Evolutionary conservation across 1,284 basidiomycete species (phyloP), one percentile per base, ranked within the genome.

Genomic region (Apiotrichum mycotoxinovorans): DNA sequence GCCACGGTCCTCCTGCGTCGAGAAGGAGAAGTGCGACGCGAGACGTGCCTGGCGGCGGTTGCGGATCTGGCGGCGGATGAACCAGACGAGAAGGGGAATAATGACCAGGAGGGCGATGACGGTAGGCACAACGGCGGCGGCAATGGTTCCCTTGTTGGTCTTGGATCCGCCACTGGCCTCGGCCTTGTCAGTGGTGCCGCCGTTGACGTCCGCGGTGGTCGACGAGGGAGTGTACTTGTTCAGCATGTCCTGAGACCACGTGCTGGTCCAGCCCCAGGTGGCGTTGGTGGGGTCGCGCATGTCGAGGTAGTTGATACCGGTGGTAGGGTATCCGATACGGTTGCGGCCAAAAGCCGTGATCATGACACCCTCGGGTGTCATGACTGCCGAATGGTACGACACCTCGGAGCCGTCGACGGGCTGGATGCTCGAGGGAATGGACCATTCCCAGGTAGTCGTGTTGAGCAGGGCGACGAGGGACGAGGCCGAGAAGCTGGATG

Each of bases 341-440:
- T 66, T 61, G 18, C 74, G 61, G 30, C 76, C 76, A 51, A 78
- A 78, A 1, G 75, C 70, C 11, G 71, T 66, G 55, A 78, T 71
- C 70, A 78, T 76, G 35, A 78, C 74, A 38, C 76, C 76, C 11
- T 70, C 63, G n/a, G 69, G 66, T 10, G 74, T 76, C 62, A 77
- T 75, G 52, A 78, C 65, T 2, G 73, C 62, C 14, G 74, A 67
- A 59, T 78, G 75, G 64, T 75, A 76, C 7, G 74, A 62, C 1
- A 67, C 64, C 18, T 71, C 73, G 5, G 68, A 63, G 4, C 67
- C 69, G 0, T 69, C 33, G 5, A 68, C 59, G 0, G 73, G 71
- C 57, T 78, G 75, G 9, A 78, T 63, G 56, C 65, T 65, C n/a
- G 65, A 60, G 1, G 73, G 75, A 15, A 65, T 60, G 4, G 71